phyloP scores from a whole-genome alignment of 2,329 filamentous ascomycete genomes.

The Sclerotiophoma versabilis region DNA sequence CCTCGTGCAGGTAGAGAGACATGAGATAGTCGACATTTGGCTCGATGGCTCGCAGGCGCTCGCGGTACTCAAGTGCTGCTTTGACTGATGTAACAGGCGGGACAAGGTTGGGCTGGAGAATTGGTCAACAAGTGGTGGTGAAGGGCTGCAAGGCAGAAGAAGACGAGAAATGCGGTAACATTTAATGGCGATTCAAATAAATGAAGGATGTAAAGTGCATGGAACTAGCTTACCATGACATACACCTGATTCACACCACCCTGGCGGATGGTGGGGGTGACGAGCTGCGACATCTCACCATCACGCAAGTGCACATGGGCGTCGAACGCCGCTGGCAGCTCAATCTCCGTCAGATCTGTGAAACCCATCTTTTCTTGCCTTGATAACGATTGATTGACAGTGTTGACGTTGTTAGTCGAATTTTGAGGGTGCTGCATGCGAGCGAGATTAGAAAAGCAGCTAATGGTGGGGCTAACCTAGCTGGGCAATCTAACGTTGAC shows the following conservation, averaged over 20 bases:
- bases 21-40: conserved; percentile 60
- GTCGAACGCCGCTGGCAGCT: conserved; percentile 58
- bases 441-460: conserved; percentile 14
- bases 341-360: conserved; percentile 52
- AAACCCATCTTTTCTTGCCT: conserved; percentile 42
- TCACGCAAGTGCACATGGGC: conserved; percentile 62
- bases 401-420: conserved; percentile 9
- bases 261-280: conserved; percentile 58
- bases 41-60: conserved; percentile 53
- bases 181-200: background rate
- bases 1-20: conserved; percentile 59
- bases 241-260: conserved; percentile 62
- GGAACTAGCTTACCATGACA: conserved; percentile 56
- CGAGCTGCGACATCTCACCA: conserved; percentile 59
- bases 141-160: too few relatives aligned
- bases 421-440: conserved; percentile 24
- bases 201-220: background rate
- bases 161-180: too few relatives aligned
- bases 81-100: conserved; percentile 59
- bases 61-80: conserved; percentile 56
- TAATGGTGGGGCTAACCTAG: conserved; percentile 9
- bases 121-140: conserved; percentile 2
- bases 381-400: background rate
- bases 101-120: conserved; percentile 56
- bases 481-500: background rate